Evolutionary conservation across 2,329 filamentous ascomycete genomes (phyloP), one percentile per base, ranked within the genome.

Genomic region (Aspergillus tamarii): DNA sequence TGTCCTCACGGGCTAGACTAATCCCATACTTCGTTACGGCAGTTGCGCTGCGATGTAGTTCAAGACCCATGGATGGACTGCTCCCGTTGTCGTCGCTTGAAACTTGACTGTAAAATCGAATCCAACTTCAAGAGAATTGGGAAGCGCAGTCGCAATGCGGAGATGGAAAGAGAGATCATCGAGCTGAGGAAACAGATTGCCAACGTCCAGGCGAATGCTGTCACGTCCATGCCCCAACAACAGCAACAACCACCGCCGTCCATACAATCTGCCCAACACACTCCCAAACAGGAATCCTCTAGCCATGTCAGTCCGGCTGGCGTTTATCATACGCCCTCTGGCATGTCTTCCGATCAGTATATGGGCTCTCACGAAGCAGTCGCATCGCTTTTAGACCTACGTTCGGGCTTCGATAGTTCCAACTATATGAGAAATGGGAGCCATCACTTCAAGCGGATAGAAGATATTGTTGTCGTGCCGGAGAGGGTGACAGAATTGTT

Each of bases 121-220:
- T 85, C 87, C 65, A 88, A 88, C 76, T 91, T 90, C 80, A 90
- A 89, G 78, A 84, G 88, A 65, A 80, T 90, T 39, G 88, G 87
- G 55, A 90, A 90, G 78, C 83, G 88, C 63, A 89, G 87, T 67
- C 80, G 88, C 80, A 83, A 89, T 84, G 86, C 87, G 74, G 81
- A 86, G 77, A 83, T 89, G 89, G 82, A 88, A 82, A 77, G 85
- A 77, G 78, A 87, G 69, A 84, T 85, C 43, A 77, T 83, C 39
- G 82, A 84, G 68, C 72, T 85, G 55, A 75, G 82, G 57, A 81
- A 79, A 71, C 80, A 84, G 67, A 78, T 84, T 59, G 81, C 79
- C 11, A 74, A 72, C 59, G 71, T 71, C 45, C 73, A 77, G 57
- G 70, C 72, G 8, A 73, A 68, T 55, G 60, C 71, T 14, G 62